phyloP scores from a whole-genome alignment of 768 basidiomycete genomes.

The Sporobolomyces roseus region DNA sequence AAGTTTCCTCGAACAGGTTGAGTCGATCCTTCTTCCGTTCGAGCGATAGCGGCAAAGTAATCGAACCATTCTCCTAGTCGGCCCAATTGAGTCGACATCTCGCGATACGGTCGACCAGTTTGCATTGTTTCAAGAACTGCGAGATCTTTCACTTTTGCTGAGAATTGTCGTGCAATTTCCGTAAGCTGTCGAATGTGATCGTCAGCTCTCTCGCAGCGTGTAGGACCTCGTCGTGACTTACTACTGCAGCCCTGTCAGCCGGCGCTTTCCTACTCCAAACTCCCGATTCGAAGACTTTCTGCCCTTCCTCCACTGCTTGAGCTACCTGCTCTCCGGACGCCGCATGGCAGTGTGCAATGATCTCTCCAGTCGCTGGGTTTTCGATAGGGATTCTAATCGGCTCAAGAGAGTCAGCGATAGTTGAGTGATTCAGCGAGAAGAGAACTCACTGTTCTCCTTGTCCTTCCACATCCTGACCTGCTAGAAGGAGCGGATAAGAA shows the following conservation, averaged over 20 bases:
- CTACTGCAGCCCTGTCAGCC: conserved; percentile 26
- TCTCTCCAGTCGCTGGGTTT: conserved; percentile 32
- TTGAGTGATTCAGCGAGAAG: background rate
- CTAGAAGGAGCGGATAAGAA: conserved; percentile 17
- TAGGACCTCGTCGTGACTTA: no score
- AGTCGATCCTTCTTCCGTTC: conserved; percentile 66
- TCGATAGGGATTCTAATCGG: conserved; percentile 18
- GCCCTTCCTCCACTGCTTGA: background rate
- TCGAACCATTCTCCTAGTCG: conserved; percentile 76
- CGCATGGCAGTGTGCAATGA: conserved; percentile 16
- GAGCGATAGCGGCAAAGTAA: conserved; percentile 69
- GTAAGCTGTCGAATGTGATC: conserved; percentile 20
- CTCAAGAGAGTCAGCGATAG: background rate
- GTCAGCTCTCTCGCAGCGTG: background rate
- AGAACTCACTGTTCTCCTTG: background rate
- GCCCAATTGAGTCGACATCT: conserved; percentile 74
- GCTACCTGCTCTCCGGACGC: conserved; percentile 22
- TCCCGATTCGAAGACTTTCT: conserved; percentile 24
- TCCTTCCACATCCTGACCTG: conserved; percentile 12
- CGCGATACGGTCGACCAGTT: conserved; percentile 61
- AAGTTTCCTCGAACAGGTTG: conserved; percentile 70
- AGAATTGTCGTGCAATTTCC: conserved; percentile 14
- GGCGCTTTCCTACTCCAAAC: conserved; percentile 28
- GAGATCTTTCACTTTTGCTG: conserved; percentile 18
- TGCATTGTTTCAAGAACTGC: conserved; percentile 31